These are phyloP conservation scores for Thelonectria rubi DNA, from an alignment of 2,329 filamentous ascomycete species.

Conservation along the genomic window DNA sequence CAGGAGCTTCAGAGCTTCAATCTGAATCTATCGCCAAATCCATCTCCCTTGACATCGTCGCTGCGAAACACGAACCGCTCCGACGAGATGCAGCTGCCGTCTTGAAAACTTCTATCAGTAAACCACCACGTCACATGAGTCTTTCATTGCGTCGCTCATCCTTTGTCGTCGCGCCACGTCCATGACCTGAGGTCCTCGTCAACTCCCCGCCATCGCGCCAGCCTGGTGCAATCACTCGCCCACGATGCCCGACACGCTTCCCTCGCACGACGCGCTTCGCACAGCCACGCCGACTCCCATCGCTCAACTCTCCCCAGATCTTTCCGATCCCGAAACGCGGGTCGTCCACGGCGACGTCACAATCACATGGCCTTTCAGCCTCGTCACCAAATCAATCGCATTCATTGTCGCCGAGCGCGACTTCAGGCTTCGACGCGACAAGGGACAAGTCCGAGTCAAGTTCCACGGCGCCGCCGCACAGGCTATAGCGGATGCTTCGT, in stretches of 20 bases:
- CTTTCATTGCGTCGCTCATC: background rate
- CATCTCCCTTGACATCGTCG: background rate
- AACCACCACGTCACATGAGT: background rate
- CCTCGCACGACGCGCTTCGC: constrained; percentile 37
- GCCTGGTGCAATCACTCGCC: constrained; percentile 15
- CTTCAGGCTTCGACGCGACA: constrained; percentile 77
- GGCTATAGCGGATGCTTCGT: constrained; percentile 69
- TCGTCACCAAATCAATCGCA: constrained; percentile 75
- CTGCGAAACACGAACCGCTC: background rate
- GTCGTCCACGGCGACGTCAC: constrained; percentile 78
- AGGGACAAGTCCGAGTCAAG: constrained; percentile 82
- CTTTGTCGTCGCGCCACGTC: constrained; percentile 15
- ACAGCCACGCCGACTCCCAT: constrained; percentile 59
- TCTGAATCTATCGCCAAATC: background rate
- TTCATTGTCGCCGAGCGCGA: constrained; percentile 87
- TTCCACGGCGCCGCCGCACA: constrained; percentile 77
- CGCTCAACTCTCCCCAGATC: constrained; percentile 61
- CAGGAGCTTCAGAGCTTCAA: constrained; percentile 30
- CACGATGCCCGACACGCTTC: constrained; percentile 41
- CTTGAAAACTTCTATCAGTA: background rate
- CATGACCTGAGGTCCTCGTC: constrained; percentile 22
- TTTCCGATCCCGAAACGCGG: constrained; percentile 52
- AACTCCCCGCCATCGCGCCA: constrained; percentile 30
- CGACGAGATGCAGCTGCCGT: constrained; percentile 13
- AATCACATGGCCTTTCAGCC: constrained; percentile 91